phyloP scores from a whole-genome alignment of 768 basidiomycete genomes.

The Panaeolus cyanescens region DNA sequence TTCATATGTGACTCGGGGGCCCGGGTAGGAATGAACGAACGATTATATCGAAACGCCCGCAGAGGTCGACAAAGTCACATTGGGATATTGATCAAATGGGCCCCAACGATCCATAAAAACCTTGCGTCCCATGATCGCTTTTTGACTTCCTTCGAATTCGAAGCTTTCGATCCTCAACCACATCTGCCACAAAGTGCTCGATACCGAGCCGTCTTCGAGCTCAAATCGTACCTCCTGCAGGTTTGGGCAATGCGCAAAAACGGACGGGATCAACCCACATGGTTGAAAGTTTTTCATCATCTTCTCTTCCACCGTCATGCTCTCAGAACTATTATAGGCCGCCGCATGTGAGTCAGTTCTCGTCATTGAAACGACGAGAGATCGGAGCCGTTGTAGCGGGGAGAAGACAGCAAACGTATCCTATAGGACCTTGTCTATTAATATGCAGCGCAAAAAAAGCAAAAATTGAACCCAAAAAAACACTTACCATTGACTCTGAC shows the following conservation, averaged over 20 bases:
- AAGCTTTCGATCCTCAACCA: neutral
- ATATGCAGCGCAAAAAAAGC: neutral
- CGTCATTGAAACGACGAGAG: neutral
- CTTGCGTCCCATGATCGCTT: too few species aligned
- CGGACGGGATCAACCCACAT: neutral
- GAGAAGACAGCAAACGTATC: neutral
- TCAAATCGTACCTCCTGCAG: neutral
- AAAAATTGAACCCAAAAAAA: too few species aligned
- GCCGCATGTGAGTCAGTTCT: neutral
- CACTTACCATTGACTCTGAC: neutral
- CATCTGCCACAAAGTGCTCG: neutral
- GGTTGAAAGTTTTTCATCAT: neutral
- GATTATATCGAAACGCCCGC: neutral
- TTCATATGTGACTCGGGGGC: too few species aligned
- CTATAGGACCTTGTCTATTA: neutral
- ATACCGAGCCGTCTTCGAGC: neutral
- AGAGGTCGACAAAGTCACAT: neutral
- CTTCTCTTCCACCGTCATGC: neutral
- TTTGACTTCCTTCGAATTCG: too few species aligned
- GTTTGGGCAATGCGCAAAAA: neutral
- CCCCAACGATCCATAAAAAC: neutral
- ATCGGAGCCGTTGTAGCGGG: neutral
- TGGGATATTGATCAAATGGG: neutral
- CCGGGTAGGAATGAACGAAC: neutral
- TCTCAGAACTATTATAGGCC: neutral